Evolutionary conservation across 441 rosid genomes (phyloP).

Genomic region (Pelargonium cotyledonis): DNA sequence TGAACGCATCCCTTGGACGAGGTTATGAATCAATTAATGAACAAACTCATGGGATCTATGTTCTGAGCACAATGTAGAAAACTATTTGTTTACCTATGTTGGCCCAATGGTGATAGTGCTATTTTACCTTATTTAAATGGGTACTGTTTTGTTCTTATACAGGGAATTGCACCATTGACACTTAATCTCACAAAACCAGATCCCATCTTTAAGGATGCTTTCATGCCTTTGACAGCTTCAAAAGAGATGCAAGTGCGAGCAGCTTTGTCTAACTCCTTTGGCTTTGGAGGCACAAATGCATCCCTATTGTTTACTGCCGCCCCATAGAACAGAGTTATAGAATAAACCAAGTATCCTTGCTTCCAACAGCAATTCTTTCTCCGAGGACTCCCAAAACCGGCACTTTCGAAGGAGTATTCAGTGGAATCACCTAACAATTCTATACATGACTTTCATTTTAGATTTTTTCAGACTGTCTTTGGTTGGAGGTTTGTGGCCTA

Average conservation of each 20-base stretch:
- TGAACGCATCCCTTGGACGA: neutral
- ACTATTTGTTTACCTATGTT: neutral
- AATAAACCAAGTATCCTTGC: neutral
- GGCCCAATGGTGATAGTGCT: neutral
- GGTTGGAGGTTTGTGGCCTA: neutral
- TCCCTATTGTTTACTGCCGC: conserved; percentile 50
- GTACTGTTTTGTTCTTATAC: conserved; percentile 22
- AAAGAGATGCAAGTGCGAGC: conserved; percentile 59
- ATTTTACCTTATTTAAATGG: neutral
- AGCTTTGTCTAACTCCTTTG: conserved; percentile 82
- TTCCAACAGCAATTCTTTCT: neutral
- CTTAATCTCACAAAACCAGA: conserved; percentile 74
- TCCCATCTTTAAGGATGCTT: conserved; percentile 52
- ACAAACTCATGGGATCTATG: neutral
- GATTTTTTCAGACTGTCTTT: neutral
- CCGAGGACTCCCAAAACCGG: neutral
- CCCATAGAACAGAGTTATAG: conserved; percentile 14
- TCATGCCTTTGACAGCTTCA: conserved; percentile 60
- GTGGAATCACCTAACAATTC: neutral
- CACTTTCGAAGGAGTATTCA: neutral
- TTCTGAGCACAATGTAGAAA: neutral
- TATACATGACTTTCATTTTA: neutral
- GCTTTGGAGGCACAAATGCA: conserved; percentile 91
- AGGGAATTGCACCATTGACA: conserved; percentile 86
- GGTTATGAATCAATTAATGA: neutral